Base-by-base conservation (phyloP, 2,329 filamentous ascomycete genomes). In the Bertia moriformis region DNA sequence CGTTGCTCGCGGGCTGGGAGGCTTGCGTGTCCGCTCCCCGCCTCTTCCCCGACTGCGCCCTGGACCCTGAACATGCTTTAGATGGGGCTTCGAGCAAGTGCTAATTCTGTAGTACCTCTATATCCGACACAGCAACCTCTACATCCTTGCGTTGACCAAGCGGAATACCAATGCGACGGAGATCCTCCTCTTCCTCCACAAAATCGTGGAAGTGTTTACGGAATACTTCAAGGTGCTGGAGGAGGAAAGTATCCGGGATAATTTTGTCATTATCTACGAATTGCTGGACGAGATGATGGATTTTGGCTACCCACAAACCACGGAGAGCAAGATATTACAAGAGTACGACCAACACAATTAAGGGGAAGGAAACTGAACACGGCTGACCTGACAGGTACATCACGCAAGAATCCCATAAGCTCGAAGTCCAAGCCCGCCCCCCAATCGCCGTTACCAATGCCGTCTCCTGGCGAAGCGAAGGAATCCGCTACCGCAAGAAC, bases 221-320 rank as follows among this genome's bases (percentile, higher is more conserved):
- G 91, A 98, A 63, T 98, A 98, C 68, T 98, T 98, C 72, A 98
- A 98, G 61, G 89, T 93, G 46, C 72, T 98, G 43, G 91, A 98
- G 61, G 91, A 98, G 61, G 91, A 98, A 63, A 94, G 86, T 51
- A 98, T 98, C 58, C 78, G 91, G 51, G 91, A 98, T 68, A 98
- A 98, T 67, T 98, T 98, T 57, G 91, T 98, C 59, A 79, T 98
- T 56, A 98, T 98, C 55, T 98, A 98, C 69, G 91, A 98, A 63
- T 65, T 98, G 44, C 74, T 98, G 45, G 91, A 98, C 56, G 91
- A 98, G 67, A 98, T 98, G 91, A 98, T 98, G 91, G 91, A 98
- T 63, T 98, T 98, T 68, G 91, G 91, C 46, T 95, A 98, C 59
- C 91, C 91, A 4, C 91, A 98, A 61, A 98, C 91, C 7, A 98